Percentiles rank a stretch among this genome's conserved stretches.
Conservation (phyloP, 257 asterid genomes). For the Agastache rugosa region DNA sequence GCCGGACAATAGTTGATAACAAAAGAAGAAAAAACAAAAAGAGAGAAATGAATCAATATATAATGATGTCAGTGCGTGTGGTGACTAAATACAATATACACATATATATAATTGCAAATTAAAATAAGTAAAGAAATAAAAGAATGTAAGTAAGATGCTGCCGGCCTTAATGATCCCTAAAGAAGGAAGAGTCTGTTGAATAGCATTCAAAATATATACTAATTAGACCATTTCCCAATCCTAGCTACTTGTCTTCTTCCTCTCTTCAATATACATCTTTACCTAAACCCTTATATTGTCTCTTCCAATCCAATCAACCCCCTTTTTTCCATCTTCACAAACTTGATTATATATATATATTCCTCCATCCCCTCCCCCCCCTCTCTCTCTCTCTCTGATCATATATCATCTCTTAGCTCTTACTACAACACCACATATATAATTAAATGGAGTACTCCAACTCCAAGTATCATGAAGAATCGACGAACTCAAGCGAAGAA, state of each 20-base stretch:
- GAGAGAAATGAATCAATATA: not conserved
- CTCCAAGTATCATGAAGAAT: conserved; percentile 42
- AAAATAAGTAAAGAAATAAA: conserved; percentile 5
- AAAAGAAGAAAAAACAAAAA: not conserved
- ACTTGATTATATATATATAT: not conserved
- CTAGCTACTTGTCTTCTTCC: not conserved
- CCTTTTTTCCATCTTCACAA: not conserved
- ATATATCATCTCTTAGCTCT: too few species aligned
- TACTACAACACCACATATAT: too few species aligned
- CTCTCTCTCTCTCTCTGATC: not conserved
- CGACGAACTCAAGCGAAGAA: conserved; percentile 31
- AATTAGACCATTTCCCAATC: conserved; percentile 21
- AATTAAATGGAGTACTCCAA: conserved; percentile 31
- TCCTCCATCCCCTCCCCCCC: conserved; percentile 15
- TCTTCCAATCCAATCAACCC: conserved; percentile 14
- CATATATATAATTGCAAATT: not conserved
- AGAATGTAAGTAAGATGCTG: conserved; percentile 14
- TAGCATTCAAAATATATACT: conserved; percentile 24
- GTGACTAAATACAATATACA: not conserved
- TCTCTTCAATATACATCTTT: conserved; percentile 5
- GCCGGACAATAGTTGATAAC: not conserved
- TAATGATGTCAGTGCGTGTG: not conserved
- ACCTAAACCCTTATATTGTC: conserved; percentile 45
- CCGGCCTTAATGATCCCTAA: conserved; percentile 41
- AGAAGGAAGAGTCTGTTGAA: conserved; percentile 34